A percentile compares a stretch with the other conserved stretches of the same genome.
These are phyloP conservation scores for Talaromyces sp. DNA, from an alignment of 2,329 filamentous ascomycete species.

Conservation along the genomic window DNA sequence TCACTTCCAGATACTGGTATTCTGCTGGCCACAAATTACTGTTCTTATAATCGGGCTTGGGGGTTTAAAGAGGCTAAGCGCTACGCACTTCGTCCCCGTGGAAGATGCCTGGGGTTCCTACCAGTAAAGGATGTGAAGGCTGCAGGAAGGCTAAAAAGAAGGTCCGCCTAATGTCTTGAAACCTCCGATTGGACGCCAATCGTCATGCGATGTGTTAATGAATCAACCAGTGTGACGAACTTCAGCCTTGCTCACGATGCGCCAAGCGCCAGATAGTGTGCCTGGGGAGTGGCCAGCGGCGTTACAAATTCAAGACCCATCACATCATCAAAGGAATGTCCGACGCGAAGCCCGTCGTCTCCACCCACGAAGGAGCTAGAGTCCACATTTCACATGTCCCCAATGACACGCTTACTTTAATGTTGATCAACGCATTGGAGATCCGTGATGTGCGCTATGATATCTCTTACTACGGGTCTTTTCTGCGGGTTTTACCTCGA, in stretches of 20 bases:
- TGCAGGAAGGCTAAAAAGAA: conserved; percentile 17
- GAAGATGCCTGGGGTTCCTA: conserved; percentile 1
- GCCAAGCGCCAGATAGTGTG: conserved; percentile 24
- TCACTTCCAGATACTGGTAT: too few relatives aligned
- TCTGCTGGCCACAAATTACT: too few relatives aligned
- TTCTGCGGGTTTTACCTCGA: conserved; percentile 1
- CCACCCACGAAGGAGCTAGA: background rate
- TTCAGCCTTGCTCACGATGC: conserved; percentile 29
- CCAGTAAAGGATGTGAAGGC: background rate
- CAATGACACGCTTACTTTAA: background rate
- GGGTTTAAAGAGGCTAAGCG: too few relatives aligned
- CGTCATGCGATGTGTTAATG: background rate
- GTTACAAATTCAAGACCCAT: conserved; percentile 28
- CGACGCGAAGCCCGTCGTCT: background rate
- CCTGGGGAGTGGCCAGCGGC: conserved; percentile 25
- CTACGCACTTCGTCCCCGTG: too few relatives aligned
- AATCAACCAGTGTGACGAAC: conserved; percentile 28
- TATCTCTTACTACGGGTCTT: conserved; percentile 1
- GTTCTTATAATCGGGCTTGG: too few relatives aligned
- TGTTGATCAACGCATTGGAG: background rate
- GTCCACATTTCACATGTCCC: background rate
- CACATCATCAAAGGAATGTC: background rate
- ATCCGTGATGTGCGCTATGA: conserved; percentile 4
- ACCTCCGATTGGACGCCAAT: background rate
- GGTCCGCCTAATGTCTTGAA: conserved; percentile 24